Conservation (phyloP, 352 stramenopile genomes). For the Phytophthora colocasiae region DNA sequence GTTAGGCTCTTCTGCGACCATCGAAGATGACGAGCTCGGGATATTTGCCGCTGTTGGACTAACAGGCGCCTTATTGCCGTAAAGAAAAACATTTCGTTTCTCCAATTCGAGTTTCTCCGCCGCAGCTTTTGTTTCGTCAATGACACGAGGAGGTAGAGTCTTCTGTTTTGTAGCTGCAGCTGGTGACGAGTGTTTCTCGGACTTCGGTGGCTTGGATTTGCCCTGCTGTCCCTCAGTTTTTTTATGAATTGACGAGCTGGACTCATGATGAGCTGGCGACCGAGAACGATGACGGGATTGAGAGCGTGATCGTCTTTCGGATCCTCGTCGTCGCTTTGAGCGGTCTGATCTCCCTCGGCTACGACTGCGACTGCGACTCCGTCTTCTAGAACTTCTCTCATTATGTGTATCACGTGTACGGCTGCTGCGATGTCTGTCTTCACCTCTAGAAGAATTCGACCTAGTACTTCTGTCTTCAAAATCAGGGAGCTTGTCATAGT, state of each 20-base stretch:
- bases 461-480: conserved; percentile 59
- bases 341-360: conserved; percentile 30
- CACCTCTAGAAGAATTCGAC: conserved; percentile 25
- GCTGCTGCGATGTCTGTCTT: conserved; percentile 13
- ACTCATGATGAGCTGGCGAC: conserved; percentile 14
- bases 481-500: conserved; percentile 80
- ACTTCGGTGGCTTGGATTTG: neutral
- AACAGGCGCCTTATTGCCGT: conserved; percentile 41
- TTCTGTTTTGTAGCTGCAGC: conserved; percentile 11
- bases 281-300: conserved; percentile 28
- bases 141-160: neutral
- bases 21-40: conserved; percentile 1
- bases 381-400: conserved; percentile 11
- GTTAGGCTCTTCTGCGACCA: neutral
- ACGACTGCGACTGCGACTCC: conserved; percentile 48
- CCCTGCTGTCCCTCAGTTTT: conserved; percentile 8
- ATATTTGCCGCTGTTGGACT: neutral
- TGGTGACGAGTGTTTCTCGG: neutral
- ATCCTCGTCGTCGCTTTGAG: conserved; percentile 20
- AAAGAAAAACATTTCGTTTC: conserved; percentile 69
- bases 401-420: conserved; percentile 12
- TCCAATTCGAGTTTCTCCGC: conserved; percentile 53
- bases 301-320: conserved; percentile 36
- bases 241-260: neutral
- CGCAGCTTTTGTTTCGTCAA: conserved; percentile 39